phyloP scores from a whole-genome alignment of 345 rosid species.

The Camelina sativa region DNA sequence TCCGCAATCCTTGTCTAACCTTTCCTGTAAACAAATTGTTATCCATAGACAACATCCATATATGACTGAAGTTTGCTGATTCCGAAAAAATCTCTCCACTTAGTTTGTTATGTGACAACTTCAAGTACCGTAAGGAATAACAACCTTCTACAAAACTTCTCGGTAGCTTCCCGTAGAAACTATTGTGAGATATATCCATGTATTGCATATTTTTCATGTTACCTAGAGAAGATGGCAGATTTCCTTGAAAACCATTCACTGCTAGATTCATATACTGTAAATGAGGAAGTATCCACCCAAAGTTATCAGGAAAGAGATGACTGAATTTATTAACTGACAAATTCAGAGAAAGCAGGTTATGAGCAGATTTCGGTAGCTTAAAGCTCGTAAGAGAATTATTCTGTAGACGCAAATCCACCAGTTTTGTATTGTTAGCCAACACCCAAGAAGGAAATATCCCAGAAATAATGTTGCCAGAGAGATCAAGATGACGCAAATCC shows the following conservation, averaged over 20 bases:
- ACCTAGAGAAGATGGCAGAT: not conserved
- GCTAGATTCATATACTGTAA: not conserved
- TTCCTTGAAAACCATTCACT: not conserved
- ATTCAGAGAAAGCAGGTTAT: no score
- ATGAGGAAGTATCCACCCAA: not conserved
- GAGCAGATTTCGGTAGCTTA: not conserved
- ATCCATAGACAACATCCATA: fast-evolving
- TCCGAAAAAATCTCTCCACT: not conserved
- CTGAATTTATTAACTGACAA: not conserved
- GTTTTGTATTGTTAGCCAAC: not conserved
- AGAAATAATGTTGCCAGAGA: not conserved
- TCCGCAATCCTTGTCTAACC: not conserved
- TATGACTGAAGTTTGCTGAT: not conserved
- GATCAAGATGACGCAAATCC: not conserved
- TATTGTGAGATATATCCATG: not conserved
- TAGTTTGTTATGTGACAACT: not conserved
- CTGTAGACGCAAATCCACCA: not conserved
- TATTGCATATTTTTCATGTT: not conserved
- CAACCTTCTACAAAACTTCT: not conserved
- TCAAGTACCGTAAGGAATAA: not conserved
- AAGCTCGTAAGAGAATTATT: not conserved
- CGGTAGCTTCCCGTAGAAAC: not conserved
- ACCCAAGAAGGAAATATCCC: not conserved
- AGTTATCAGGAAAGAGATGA: not conserved
- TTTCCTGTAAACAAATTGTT: not conserved